Evolutionary conservation across 164 flowering plant genomes (phyloP), one percentile per base, ranked within the genome.

Genomic region (Amborella trichopoda): DNA sequence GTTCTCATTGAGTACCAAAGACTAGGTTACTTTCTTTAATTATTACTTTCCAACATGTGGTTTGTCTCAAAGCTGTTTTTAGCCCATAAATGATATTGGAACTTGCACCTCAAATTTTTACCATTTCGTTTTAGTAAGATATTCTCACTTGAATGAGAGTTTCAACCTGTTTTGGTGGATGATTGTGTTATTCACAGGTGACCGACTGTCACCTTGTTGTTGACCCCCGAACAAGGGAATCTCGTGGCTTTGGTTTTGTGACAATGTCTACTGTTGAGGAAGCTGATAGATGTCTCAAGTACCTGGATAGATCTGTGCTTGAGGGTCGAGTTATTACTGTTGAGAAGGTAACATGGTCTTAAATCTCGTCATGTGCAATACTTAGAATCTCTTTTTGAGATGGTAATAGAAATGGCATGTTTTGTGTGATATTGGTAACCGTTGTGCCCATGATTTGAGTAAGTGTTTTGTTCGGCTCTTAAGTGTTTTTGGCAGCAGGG

Each of bases 331-430:
- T 82, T 21, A 87, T 91, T 38, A 81, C 79, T 6, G 95, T 91
- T 38, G 96, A 86, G 73, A 90, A 81, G 97, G 97, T 90, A 72
- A 42, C n/a, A n/a, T n/a, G n/a, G n/a, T n/a, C n/a, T n/a, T n/a
- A n/a, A n/a, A n/a, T n/a, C n/a, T n/a, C n/a, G n/a, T n/a, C n/a
- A n/a, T n/a, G n/a, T n/a, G n/a, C n/a, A n/a, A n/a, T n/a, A n/a
- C n/a, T n/a, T n/a, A n/a, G n/a, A n/a, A n/a, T n/a, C n/a, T n/a
- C 14, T 30, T 30, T 30, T 0, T 0, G 11, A 30, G 0, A 30
- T 30, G 9, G 1, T 8, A 30, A 14, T 14, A 9, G 1, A 30
- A 9, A 30, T 0, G 14, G 11, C 1, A 14, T 8, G 34, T 8
- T 9, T 30, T 30, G 1, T 9, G 34, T 30, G 14, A 30, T 9